These are phyloP conservation scores for Didymella glomerata DNA, from an alignment of 2,329 filamentous ascomycete genomes.

Conservation along the genomic window DNA sequence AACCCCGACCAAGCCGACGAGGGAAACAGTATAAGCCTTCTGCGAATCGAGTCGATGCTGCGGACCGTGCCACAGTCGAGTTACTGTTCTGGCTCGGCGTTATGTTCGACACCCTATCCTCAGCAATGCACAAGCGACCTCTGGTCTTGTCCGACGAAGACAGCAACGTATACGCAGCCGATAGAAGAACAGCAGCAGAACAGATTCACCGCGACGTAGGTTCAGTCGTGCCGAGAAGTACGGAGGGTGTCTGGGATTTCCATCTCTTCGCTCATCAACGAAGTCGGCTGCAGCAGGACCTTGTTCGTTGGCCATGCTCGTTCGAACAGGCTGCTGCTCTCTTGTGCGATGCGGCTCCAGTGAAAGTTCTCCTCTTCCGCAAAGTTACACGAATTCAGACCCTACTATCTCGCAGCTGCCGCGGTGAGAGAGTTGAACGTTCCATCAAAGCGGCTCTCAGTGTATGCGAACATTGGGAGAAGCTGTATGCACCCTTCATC, in stretches of 20 bases:
- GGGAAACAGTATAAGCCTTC: constrained; percentile 27
- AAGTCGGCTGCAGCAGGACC: constrained; percentile 25
- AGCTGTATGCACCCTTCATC: constrained; percentile 62
- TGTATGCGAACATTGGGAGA: constrained; percentile 65
- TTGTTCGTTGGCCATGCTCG: constrained; percentile 63
- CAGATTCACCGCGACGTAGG: constrained; percentile 12
- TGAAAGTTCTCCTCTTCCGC: constrained; percentile 67
- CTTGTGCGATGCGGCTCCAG: constrained; percentile 63
- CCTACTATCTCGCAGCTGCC: constrained; percentile 55
- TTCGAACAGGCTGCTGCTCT: constrained; percentile 61
- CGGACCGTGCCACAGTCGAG: constrained; percentile 59
- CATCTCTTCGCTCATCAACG: constrained; percentile 48
- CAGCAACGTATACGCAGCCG: constrained; percentile 49
- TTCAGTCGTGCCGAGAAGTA: background rate
- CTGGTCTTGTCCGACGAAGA: constrained; percentile 58
- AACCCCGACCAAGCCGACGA: constrained; percentile 19
- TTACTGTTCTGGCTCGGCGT: constrained; percentile 66
- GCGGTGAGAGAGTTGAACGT: constrained; percentile 56
- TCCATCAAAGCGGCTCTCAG: constrained; percentile 58
- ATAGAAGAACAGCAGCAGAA: constrained; percentile 11
- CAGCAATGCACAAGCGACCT: constrained; percentile 61
- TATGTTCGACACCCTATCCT: constrained; percentile 67
- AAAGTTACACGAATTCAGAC: constrained; percentile 65
- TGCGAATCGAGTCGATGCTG: constrained; percentile 36
- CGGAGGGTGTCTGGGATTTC: constrained; percentile 51